Evolutionary conservation across 805 yeast species (phyloP).

Genomic region (Geotrichum ghanense): DNA sequence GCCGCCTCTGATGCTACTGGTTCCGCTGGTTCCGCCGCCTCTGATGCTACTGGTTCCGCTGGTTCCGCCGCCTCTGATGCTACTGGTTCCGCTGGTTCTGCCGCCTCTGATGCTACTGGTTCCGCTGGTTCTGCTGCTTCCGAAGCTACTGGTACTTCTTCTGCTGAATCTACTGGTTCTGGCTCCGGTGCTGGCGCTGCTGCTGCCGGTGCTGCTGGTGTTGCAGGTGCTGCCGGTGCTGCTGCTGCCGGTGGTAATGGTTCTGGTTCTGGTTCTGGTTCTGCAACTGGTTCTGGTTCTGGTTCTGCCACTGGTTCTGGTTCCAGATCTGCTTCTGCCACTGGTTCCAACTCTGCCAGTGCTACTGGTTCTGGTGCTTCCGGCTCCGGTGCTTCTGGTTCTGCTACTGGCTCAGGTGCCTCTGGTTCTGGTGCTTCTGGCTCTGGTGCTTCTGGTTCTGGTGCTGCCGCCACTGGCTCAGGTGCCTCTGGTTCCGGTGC

Average conservation of each 20-base stretch:
- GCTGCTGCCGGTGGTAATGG: constrained; percentile 1
- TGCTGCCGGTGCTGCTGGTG: background rate
- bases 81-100: background rate
- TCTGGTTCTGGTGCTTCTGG: constrained; percentile 1
- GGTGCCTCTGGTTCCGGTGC: background rate
- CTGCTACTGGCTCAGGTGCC: constrained; percentile 3
- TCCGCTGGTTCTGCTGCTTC: background rate
- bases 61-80: background rate
- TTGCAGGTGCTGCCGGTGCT: constrained; percentile 2
- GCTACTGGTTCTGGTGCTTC: constrained; percentile 3
- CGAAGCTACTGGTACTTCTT: background rate
- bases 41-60: too few species aligned
- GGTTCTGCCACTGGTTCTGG: constrained; percentile 6
- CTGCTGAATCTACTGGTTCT: constrained; percentile 4
- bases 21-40: constrained; percentile 4
- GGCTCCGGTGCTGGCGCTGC: constrained; percentile 7
- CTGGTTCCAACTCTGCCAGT: constrained; percentile 6
- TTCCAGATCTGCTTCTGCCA: constrained; percentile 6
- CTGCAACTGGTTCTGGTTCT: constrained; percentile 4
- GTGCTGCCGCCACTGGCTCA: constrained; percentile 4
- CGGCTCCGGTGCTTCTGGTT: background rate
- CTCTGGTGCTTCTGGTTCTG: background rate
- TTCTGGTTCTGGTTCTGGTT: background rate
- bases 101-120: constrained; percentile 2
- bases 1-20: background rate